Conservation (phyloP, 768 basidiomycete species). For the Solioccasus polychromus region DNA sequence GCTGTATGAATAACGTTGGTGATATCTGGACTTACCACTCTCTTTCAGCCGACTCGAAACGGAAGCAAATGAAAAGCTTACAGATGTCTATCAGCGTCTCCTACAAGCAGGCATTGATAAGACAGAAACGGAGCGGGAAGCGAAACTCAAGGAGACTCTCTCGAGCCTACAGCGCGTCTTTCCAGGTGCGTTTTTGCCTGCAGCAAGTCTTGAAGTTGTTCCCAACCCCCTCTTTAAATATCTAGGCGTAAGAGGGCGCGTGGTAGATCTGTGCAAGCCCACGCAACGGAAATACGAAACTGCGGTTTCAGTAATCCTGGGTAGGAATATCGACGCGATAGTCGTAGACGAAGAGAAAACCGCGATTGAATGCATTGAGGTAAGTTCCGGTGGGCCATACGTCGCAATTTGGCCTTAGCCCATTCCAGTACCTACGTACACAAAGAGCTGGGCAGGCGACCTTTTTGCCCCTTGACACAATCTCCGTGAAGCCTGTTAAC, state of each 20-base stretch:
- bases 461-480: constrained; percentile 97
- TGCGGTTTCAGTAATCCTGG: constrained; percentile 88
- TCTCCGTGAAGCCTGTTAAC: constrained; percentile 89
- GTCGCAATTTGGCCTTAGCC: background rate
- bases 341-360: constrained; percentile 97
- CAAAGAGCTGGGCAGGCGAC: constrained; percentile 96
- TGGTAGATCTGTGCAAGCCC: constrained; percentile 94
- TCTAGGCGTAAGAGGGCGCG: constrained; percentile 85
- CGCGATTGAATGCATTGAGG: constrained; percentile 97
- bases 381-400: constrained; percentile 28
- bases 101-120: constrained; percentile 88
- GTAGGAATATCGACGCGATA: constrained; percentile 91
- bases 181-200: constrained; percentile 52
- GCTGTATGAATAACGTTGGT: background rate
- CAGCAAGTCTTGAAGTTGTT: background rate
- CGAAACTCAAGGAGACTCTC: constrained; percentile 81
- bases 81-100: constrained; percentile 76
- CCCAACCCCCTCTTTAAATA: background rate
- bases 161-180: constrained; percentile 84
- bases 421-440: constrained; percentile 81
- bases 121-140: constrained; percentile 82
- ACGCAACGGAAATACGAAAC: constrained; percentile 89
- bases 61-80: constrained; percentile 90
- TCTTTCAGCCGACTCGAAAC: constrained; percentile 75
- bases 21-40: background rate